These are phyloP conservation scores for Cyclaneusma minus DNA, from an alignment of 2,329 filamentous ascomycete genomes.

Conservation along the genomic window DNA sequence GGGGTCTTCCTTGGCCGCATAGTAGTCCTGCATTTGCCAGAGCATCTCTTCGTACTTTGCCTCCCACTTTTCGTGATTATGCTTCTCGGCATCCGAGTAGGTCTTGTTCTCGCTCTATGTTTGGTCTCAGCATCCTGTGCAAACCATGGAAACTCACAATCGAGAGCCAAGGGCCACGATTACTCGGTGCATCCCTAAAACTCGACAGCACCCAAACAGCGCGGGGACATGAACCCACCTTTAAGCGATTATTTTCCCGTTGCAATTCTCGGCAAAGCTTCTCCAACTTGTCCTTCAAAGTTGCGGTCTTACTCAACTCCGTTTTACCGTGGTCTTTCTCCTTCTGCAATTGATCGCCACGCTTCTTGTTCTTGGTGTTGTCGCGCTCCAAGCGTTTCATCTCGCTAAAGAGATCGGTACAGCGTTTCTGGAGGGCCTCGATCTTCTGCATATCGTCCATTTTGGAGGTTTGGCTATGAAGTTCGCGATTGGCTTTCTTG, in stretches of 20 bases:
- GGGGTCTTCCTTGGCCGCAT: conserved; percentile 73
- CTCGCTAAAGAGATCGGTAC: conserved; percentile 77
- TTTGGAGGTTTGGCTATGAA: conserved; percentile 76
- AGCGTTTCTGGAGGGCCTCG: conserved; percentile 78
- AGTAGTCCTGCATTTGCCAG: conserved; percentile 73
- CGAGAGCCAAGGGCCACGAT: no score
- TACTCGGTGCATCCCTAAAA: no score
- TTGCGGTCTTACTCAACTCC: conserved; percentile 79
- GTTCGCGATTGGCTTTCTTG: conserved; percentile 81
- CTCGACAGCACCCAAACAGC: background rate
- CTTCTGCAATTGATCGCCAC: conserved; percentile 85
- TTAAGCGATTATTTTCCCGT: conserved; percentile 95
- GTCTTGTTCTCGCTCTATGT: conserved; percentile 80
- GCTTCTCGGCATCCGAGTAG: conserved; percentile 71
- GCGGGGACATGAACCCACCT: conserved; percentile 45
- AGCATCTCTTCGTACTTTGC: conserved; percentile 69
- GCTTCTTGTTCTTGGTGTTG: conserved; percentile 89
- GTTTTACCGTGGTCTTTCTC: conserved; percentile 83
- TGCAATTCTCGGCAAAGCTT: conserved; percentile 90
- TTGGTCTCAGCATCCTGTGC: conserved; percentile 6
- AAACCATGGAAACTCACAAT: no score
- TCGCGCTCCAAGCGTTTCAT: conserved; percentile 95
- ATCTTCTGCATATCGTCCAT: conserved; percentile 88
- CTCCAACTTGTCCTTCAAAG: conserved; percentile 90
- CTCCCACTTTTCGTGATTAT: conserved; percentile 70